Evolutionary conservation across 805 yeast genomes (phyloP).

Genomic region (Starmera caribaea): DNA sequence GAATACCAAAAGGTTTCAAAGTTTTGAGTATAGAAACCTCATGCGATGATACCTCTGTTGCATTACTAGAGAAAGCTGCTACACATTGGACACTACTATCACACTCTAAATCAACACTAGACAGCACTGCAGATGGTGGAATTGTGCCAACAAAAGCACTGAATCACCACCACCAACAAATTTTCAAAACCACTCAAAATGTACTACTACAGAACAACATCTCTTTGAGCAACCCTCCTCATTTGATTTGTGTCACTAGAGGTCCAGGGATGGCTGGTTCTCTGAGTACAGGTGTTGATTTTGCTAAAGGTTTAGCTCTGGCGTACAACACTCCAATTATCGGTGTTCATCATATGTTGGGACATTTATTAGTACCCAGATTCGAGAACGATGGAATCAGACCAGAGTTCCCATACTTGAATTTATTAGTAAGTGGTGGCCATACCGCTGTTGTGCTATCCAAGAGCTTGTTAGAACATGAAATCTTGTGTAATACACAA

Average conservation of each 20-base stretch:
- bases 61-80: conserved; percentile 48
- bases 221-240: conserved; percentile 32
- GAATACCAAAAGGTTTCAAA: conserved; percentile 27
- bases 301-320: conserved; percentile 75
- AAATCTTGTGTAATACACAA: conserved; percentile 59
- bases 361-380: conserved; percentile 69
- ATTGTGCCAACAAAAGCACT: conserved; percentile 82
- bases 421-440: conserved; percentile 84
- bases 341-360: conserved; percentile 96
- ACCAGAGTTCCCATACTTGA: conserved; percentile 60
- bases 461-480: conserved; percentile 51
- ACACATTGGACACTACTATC: conserved; percentile 31
- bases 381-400: conserved; percentile 29
- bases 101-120: conserved; percentile 56
- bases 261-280: conserved; percentile 98
- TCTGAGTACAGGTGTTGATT: conserved; percentile 67
- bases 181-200: conserved; percentile 42
- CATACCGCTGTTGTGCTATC: conserved; percentile 84
- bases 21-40: conserved; percentile 88
- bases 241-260: conserved; percentile 78
- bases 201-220: conserved; percentile 25
- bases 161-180: conserved; percentile 55
- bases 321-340: conserved; percentile 73
- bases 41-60: conserved; percentile 92
- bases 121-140: conserved; percentile 67